Evolutionary conservation across 2,329 filamentous ascomycete genomes (phyloP), one percentile per base, ranked within the genome.

Genomic region (Xylaria sp.): DNA sequence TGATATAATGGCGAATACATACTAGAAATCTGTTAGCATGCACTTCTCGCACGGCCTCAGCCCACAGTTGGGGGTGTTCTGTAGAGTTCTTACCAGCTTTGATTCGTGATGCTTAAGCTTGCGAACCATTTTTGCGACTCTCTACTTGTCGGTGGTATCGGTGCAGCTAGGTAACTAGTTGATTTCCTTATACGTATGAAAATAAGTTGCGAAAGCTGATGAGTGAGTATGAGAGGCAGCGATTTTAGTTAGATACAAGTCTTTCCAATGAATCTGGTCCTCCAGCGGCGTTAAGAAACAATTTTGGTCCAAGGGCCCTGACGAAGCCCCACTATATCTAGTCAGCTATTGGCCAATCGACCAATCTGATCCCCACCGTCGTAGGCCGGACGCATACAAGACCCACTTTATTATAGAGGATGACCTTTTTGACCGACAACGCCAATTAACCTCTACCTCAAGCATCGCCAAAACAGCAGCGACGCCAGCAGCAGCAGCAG

Each of bases 71-170:
- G 18, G 16, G 27, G 37, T 6, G 48, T 29, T 53, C 18, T 13
- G 18, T 5, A 60, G 42, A 27, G 29, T 25, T 3, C 66, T 69
- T 66, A 73, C 71, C 79, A 98, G 92, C 87, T 96, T 97, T 80
- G 96, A 90, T 90, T 99, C 96, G 83, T 98, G 95, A 83, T 97
- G 89, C 84, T 98, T 98, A 79, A 99, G 90, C 85, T 97, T 94
- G 76, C 96, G 92, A 75, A 97, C 93, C 96, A 98, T 98, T 27
- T 74, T 87, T 79, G 54, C 55, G 27, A 29, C 51, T 54, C 1
- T 29, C 2, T 51, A 29, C 18, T 16, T 9, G 21, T 60, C 2
- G 6, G 8, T 21, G 35, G 35, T n/a, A 40, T 51, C n/a, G 16
- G 16, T 54, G 32, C 1, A 32, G 29, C 1, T 3, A 53, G 18